Percentiles rank a stretch among this genome's conserved stretches.
Evolutionary conservation across 768 basidiomycete species (phyloP).

Genomic region (Russula emetica): DNA sequence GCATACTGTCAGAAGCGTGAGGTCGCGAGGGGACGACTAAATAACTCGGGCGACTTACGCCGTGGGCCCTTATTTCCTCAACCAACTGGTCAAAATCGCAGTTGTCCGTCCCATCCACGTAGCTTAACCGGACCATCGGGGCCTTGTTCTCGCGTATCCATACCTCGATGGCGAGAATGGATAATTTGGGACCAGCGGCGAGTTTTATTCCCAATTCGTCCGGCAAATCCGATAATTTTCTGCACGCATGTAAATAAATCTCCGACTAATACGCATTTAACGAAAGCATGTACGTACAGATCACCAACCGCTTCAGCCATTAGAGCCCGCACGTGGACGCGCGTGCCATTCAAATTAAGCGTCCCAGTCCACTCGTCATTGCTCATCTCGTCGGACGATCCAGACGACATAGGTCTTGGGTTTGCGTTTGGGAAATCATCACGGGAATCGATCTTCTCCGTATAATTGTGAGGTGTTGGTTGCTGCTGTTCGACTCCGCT

Average conservation of each 20-base stretch:
- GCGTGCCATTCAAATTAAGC: not conserved
- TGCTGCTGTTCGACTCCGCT: not conserved
- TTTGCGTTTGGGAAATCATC: not conserved
- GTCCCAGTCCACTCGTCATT: not conserved
- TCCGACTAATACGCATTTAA: not conserved
- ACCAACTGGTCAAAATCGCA: not conserved
- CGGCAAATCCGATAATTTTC: not conserved
- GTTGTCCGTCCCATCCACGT: not conserved
- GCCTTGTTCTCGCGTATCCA: constrained; percentile 5
- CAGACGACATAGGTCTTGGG: not conserved
- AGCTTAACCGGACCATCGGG: not conserved
- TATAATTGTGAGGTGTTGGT: not conserved
- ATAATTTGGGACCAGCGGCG: not conserved
- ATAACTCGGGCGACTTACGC: constrained; percentile 12
- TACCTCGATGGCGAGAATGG: not conserved
- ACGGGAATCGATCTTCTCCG: not conserved
- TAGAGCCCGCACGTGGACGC: not conserved
- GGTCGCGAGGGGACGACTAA: not conserved
- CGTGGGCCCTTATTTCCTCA: not conserved
- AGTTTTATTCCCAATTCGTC: not conserved
- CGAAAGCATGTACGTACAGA: not conserved
- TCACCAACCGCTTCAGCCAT: not conserved
- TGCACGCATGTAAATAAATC: not conserved
- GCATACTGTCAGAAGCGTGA: constrained; percentile 10
- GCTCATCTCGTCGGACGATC: not conserved